Conservation (phyloP, 2,329 filamentous ascomycete species). For the Delphinella strobiligena region DNA sequence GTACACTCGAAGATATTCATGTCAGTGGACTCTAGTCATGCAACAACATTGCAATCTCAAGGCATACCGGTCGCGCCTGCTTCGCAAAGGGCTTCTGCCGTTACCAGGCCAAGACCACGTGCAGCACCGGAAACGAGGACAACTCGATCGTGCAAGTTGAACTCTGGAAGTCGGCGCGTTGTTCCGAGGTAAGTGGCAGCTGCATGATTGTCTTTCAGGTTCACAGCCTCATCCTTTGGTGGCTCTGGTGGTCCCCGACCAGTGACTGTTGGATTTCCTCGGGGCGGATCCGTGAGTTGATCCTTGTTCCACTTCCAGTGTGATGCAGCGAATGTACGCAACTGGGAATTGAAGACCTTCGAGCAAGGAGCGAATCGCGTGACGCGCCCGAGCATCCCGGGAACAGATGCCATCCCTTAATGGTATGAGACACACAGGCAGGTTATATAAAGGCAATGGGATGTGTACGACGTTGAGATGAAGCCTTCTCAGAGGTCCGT, state of each 20-base stretch:
- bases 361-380: no score
- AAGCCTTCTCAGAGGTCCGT: no score
- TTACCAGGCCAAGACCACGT: conserved; percentile 59
- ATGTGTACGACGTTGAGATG: no score
- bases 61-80: conserved; percentile 62
- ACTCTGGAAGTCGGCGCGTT: conserved; percentile 50
- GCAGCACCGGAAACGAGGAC: conserved; percentile 61
- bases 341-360: background rate
- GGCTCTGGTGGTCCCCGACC: conserved; percentile 18
- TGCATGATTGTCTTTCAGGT: conserved; percentile 18
- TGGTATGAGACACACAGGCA: no score
- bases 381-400: no score
- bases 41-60: no score
- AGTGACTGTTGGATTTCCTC: conserved; percentile 18
- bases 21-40: no score
- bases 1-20: conserved; percentile 43
- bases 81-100: conserved; percentile 62
- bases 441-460: no score
- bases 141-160: conserved; percentile 59
- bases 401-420: no score
- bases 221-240: conserved; percentile 19
- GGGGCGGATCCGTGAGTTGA: conserved; percentile 17
- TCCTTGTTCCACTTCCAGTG: background rate
- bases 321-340: background rate
- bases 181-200: conserved; percentile 23